Evolutionary conservation across 1,284 basidiomycete genomes (phyloP), one percentile per base, ranked within the genome.

Genomic region (Irpex sp.): DNA sequence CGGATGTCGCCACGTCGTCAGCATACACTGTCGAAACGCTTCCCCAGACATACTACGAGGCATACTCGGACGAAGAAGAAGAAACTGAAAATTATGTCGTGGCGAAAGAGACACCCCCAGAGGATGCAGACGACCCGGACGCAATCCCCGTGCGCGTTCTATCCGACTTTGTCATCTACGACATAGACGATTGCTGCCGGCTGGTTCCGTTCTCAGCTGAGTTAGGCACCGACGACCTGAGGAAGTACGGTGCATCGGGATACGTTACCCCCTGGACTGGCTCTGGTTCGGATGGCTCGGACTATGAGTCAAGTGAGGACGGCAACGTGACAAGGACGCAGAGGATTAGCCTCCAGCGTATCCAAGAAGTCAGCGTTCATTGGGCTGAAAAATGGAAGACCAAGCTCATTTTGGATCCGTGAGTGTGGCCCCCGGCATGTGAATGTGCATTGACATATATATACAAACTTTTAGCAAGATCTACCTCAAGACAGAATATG

Each of bases 91-190:
- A 55, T 14, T 45, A 63, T 1, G 14, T 49, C 5, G 64, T 72
- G 3, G 72, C 77, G 45, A 78, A 78, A 56, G 60, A 78, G 2
- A 58, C 68, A 1, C 80, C 82, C 59, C 68, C 71, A 28, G 71
- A 71, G 8, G 69, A 71, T 16, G 69, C 69, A 18, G 68, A 67
- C 6, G 64, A 70, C 37, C 55, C 53, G 21, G 61, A 64, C 9
- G 73, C 71, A 10, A 68, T 85, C n/a, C 84, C 84, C 16, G 73
- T 88, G 39, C 79, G 85, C 3, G 61, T 78, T 3, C 72, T 88
- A 16, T 72, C 74, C 0, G 71, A 82, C 59, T 88, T 86, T 64
- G 68, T 72, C 0, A 72, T 88, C 53, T 86, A 83, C 58, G 69
- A 82, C 9, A 49, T 64, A 16, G 16, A n/a, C 19, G 61, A 66